Percentiles rank a stretch among this genome's conserved stretches.
Conservation (phyloP, 106 monocot species). For the Triglochin maritima region DNA sequence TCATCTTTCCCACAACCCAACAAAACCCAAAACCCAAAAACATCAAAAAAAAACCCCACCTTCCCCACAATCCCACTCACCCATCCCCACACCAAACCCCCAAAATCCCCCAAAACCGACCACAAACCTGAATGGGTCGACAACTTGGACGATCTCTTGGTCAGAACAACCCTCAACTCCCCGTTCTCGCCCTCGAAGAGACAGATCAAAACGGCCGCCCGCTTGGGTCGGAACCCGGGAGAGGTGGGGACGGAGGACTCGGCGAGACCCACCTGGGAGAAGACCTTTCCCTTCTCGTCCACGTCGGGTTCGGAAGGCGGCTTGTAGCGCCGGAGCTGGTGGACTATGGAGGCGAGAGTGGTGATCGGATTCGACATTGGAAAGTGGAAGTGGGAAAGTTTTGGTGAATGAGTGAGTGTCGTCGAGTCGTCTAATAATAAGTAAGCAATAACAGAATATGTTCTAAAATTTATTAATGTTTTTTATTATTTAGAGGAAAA, state of each 20-base stretch:
- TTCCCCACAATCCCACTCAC: background rate
- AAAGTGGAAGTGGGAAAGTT: too few species aligned
- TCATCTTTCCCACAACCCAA: background rate
- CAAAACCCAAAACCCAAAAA: background rate
- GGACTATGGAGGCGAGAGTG: constrained; percentile 16
- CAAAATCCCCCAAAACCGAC: background rate
- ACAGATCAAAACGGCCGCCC: constrained; percentile 79
- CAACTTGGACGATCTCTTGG: constrained; percentile 67
- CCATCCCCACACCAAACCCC: background rate
- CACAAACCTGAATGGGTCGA: constrained; percentile 62
- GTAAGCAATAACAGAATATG: too few species aligned
- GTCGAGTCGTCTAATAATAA: too few species aligned
- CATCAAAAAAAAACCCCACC: background rate
- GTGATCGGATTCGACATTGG: background rate
- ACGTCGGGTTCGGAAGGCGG: constrained; percentile 10
- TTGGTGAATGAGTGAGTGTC: too few species aligned
- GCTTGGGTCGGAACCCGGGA: constrained; percentile 15
- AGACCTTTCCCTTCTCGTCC: constrained; percentile 16
- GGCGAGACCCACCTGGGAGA: constrained; percentile 14
- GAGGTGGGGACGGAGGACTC: constrained; percentile 5
- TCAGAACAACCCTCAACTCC: constrained; percentile 80
- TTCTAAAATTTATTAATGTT: too few species aligned
- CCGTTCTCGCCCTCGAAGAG: constrained; percentile 65
- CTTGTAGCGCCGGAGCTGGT: constrained; percentile 47
- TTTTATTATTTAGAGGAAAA: too few species aligned